Evolutionary conservation across 2,329 filamentous ascomycete species (phyloP), one percentile per base, ranked within the genome.

Genomic region (Fusarium nodosum): DNA sequence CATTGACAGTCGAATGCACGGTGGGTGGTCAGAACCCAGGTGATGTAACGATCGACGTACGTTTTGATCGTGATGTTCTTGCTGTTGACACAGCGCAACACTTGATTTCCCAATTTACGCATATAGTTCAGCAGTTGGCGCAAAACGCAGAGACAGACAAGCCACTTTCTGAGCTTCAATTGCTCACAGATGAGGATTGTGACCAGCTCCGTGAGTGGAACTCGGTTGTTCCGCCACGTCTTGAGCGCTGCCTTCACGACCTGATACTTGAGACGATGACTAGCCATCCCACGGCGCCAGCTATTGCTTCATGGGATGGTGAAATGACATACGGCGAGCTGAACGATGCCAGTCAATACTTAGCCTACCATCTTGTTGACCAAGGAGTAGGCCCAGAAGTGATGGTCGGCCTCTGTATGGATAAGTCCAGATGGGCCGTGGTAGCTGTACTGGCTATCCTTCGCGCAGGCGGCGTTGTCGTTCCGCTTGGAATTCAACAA

Each of bases 381-480:
- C 18, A 39, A 39, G 48, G 48, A 13, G 22, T 53, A 20, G 38
- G 50, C 26, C 50, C 50, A 26, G 50, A 53, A 31, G 36, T 53
- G 16, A 53, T 53, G 50, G 50, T 53, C 15, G 50, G 50, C 22
- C 30, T 53, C 13, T 53, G 50, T 8, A 53, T 53, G 50, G 50
- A 53, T 20, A 53, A 53, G 36, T 53, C 50, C 24, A 53, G 16
- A 31, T 41, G 30, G 15, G 50, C 36, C 16, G 50, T 42, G 11
- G 28, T 53, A 9, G 36, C 50, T 53, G 22, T 53, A 22, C n/a
- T 53, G n/a, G 50, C 50, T 28, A 42, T 36, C n/a, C 48, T 52
- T 42, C 50, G 39, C 22, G 50, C 50, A 42, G 50, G 50, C 12
- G 50, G 50, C 16, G 36, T 20, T 15, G n/a, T 53, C 11, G 36